Evolutionary conservation across 768 basidiomycete genomes (phyloP).

Genomic region (Hydnomerulius pinastri): DNA sequence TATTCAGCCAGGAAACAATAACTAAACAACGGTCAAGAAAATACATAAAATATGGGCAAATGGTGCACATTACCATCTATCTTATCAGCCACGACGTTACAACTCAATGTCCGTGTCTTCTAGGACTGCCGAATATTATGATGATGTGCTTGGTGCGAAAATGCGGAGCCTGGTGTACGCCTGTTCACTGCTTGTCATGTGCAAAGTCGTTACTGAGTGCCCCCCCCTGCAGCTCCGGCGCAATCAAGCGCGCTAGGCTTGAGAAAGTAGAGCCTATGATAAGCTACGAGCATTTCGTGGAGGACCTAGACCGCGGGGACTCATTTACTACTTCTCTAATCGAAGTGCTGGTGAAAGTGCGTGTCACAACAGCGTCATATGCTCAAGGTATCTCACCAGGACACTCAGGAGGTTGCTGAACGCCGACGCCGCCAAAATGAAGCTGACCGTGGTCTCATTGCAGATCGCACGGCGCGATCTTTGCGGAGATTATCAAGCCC

Average conservation of each 20-base stretch:
- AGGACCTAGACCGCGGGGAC: slow-evolving; percentile 77
- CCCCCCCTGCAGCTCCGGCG: slow-evolving; percentile 54
- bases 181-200: neutral
- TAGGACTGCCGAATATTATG: slow-evolving; percentile 74
- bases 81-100: neutral
- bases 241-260: slow-evolving; percentile 66
- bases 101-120: slow-evolving; percentile 1
- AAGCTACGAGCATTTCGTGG: slow-evolving; percentile 73
- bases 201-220: slow-evolving; percentile 2
- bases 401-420: slow-evolving; percentile 71
- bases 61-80: slow-evolving; percentile 46
- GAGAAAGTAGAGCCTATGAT: slow-evolving; percentile 67
- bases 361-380: slow-evolving; percentile 14
- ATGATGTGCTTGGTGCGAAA: slow-evolving; percentile 74
- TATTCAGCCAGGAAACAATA: neutral
- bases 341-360: slow-evolving; percentile 78
- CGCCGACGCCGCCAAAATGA: slow-evolving; percentile 55
- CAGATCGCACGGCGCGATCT: slow-evolving; percentile 65
- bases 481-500: slow-evolving; percentile 58
- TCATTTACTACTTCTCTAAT: slow-evolving; percentile 76
- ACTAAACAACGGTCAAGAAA: slow-evolving; percentile 3
- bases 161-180: slow-evolving; percentile 78
- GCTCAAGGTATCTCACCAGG: slow-evolving; percentile 3
- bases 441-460: slow-evolving; percentile 60
- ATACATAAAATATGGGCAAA: slow-evolving; percentile 59